These are phyloP conservation scores for Thalia dealbata DNA, from an alignment of 176 grass and related monocot genomes.

Conservation along the genomic window DNA sequence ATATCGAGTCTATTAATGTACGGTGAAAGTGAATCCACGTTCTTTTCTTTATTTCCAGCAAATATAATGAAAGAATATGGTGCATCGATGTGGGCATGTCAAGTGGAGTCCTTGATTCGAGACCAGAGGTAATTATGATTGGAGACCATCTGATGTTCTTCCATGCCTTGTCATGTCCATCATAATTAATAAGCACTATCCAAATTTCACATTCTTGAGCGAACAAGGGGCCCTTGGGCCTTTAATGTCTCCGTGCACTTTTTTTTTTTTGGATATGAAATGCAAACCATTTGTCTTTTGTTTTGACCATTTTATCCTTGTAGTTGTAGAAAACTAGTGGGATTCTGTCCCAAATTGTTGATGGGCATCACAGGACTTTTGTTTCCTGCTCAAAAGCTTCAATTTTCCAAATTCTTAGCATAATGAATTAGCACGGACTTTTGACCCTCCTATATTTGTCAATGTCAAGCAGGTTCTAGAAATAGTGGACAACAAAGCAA, in stretches of 20 bases:
- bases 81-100: slow-evolving; percentile 97
- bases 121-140: slow-evolving; percentile 58
- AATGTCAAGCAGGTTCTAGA: slow-evolving; percentile 62
- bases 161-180: background rate
- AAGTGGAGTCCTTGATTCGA: slow-evolving; percentile 70
- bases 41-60: slow-evolving; percentile 42
- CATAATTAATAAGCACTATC: too few relatives aligned
- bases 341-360: too few relatives aligned
- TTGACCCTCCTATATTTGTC: slow-evolving; percentile 5
- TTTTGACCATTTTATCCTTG: too few relatives aligned
- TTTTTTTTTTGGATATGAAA: too few relatives aligned
- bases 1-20: background rate
- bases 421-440: background rate
- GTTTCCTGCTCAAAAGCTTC: too few relatives aligned
- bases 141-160: background rate
- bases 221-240: too few relatives aligned
- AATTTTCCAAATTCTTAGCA: too few relatives aligned
- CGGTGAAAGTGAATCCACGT: background rate
- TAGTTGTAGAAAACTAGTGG: too few relatives aligned
- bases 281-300: too few relatives aligned
- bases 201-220: too few relatives aligned
- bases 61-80: slow-evolving; percentile 76
- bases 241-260: too few relatives aligned
- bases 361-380: too few relatives aligned
- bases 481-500: slow-evolving; percentile 70